Evolutionary conservation across 2,329 filamentous ascomycete genomes (phyloP), one percentile per base, ranked within the genome.

Genomic region (Ploettnerulaceae sp.): DNA sequence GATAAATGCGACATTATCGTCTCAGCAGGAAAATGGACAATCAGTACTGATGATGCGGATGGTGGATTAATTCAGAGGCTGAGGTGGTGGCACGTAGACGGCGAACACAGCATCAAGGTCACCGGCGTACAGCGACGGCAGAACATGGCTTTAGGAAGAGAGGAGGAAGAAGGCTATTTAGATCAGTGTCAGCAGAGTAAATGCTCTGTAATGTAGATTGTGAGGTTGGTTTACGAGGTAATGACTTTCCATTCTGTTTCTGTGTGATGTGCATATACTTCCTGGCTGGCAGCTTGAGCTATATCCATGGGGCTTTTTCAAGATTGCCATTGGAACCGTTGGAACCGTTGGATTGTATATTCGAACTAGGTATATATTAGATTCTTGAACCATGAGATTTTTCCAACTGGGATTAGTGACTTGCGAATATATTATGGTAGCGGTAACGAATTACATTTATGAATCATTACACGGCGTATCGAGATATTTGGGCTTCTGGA

Each of bases 61-160:
- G 80, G 79, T 0, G 80, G 79, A 4, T 70, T 80, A 56, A 71
- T 89, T 50, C 91, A 96, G 69, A 77, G 77, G 54, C 69, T 98
- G 53, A 80, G 79, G 57, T 98, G 93, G 93, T 96, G 91, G 90
- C 90, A 98, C 67, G 80, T 79, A 1, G 83, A 84, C 46, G 93
- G 91, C 2, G 81, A 89, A 56, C 91, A 97, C 67, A 81, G 71
- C 37, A 73, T 98, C 45, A 85, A 77, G 52, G 75, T 96, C 7
- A 82, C 77, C 15, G 93, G 93, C 0, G 69, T 87, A 15, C 80
- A 85, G 58, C 77, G 84, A 58, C 82, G 73, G 56, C 74, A 78
- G 56, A 82, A 77, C 56, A 67, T 70, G 42, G 68, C 74, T 33
- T 31, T 57, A 7, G 57, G 58, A 3, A 80, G 76, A 1, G 75